A percentile compares a stretch with the other conserved stretches of the same genome.
These are phyloP conservation scores for Blattamonas nauphoetae DNA, from an alignment of 78 protist genomes.

Conservation along the genomic window DNA sequence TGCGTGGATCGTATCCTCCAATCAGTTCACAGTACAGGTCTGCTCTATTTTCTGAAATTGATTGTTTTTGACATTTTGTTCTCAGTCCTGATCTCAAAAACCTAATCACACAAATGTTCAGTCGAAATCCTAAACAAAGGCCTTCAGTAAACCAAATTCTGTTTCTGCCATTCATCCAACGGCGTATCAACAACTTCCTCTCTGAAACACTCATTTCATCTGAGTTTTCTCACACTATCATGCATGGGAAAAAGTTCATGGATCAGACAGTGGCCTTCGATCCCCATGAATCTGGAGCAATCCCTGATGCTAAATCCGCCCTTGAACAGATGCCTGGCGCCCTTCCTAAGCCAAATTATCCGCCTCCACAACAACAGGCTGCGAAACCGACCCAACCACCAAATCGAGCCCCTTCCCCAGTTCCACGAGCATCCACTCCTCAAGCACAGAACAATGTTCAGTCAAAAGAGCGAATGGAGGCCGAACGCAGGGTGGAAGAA, in stretches of 20 bases:
- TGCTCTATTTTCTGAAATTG: too few relatives aligned
- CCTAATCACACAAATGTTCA: background rate
- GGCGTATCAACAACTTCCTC: constrained; percentile 9
- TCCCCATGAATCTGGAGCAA: background rate
- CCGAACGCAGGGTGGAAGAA: too few relatives aligned
- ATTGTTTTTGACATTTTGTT: too few relatives aligned
- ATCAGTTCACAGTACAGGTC: constrained; percentile 4
- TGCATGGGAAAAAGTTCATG: background rate
- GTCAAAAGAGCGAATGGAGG: too few relatives aligned
- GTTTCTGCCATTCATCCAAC: background rate
- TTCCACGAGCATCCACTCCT: too few relatives aligned
- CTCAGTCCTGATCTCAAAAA: background rate
- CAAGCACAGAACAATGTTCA: too few relatives aligned
- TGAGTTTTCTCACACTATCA: constrained; percentile 12
- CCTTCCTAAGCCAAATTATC: too few relatives aligned
- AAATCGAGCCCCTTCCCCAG: too few relatives aligned
- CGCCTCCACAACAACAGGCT: too few relatives aligned
- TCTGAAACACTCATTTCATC: background rate
- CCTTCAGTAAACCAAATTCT: constrained; percentile 19
- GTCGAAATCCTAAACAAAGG: background rate
- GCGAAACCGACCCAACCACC: too few relatives aligned
- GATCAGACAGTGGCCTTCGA: background rate
- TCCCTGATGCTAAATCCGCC: background rate
- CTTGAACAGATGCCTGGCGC: too few relatives aligned
- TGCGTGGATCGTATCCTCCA: constrained; percentile 73